These are phyloP conservation scores for Ceratobasidium theobromae DNA, from an alignment of 1,284 basidiomycete genomes.

Conservation along the genomic window DNA sequence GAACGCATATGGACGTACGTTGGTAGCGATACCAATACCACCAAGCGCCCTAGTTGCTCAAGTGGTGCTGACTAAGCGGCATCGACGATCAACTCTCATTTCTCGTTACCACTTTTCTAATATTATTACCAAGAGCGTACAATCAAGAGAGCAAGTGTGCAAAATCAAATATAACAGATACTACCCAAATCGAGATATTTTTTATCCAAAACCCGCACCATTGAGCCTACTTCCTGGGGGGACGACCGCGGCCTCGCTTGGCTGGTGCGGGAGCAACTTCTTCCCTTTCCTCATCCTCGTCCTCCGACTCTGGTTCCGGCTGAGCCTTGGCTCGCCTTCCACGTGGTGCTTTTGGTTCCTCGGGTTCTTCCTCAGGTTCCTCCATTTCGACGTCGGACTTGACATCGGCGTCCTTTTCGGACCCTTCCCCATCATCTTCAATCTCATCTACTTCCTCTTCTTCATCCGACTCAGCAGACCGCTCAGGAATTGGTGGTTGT, in stretches of 20 bases:
- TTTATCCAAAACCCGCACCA: too few species aligned
- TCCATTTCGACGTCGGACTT: constrained; percentile 35
- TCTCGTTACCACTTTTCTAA: too few species aligned
- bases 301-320: background rate
- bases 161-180: too few species aligned
- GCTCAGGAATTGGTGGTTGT: constrained; percentile 58
- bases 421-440: constrained; percentile 34
- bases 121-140: too few species aligned
- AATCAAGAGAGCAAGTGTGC: too few species aligned
- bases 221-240: background rate
- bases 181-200: too few species aligned
- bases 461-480: constrained; percentile 31
- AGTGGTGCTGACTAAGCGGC: too few species aligned
- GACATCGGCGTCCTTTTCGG: constrained; percentile 33
- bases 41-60: too few species aligned
- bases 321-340: background rate
- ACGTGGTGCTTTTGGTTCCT: constrained; percentile 22
- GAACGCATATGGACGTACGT: too few species aligned
- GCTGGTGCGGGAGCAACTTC: background rate
- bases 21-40: too few species aligned
- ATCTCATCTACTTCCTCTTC: constrained; percentile 20
- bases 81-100: too few species aligned
- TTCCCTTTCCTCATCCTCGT: constrained; percentile 4
- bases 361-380: background rate
- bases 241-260: background rate